These are phyloP conservation scores for Plasmopara halstedii DNA, from an alignment of 352 stramenopile species.

Conservation along the genomic window DNA sequence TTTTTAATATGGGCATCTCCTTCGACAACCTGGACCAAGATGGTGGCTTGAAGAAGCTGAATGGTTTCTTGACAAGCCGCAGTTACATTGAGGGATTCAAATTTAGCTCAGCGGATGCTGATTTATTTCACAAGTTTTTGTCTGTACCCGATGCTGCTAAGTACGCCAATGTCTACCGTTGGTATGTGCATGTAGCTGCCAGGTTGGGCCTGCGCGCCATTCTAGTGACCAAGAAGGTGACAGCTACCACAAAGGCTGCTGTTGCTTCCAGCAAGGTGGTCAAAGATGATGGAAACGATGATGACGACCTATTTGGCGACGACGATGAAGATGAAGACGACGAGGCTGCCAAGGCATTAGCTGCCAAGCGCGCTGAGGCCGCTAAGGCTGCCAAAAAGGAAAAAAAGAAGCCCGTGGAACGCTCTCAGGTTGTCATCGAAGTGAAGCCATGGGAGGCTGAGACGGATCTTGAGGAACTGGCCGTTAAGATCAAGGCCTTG, in stretches of 20 bases:
- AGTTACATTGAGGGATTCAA: slow-evolving; percentile 77
- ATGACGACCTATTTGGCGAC: slow-evolving; percentile 56
- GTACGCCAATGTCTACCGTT: slow-evolving; percentile 59
- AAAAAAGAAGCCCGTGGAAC: slow-evolving; percentile 55
- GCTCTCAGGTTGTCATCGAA: slow-evolving; percentile 55
- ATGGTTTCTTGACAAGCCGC: slow-evolving; percentile 69
- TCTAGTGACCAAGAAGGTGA: slow-evolving; percentile 20
- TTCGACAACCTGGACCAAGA: slow-evolving; percentile 59
- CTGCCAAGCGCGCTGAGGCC: slow-evolving; percentile 41
- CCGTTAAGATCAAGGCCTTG: slow-evolving; percentile 65
- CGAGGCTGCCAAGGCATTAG: slow-evolving; percentile 38
- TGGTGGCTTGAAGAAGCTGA: slow-evolving; percentile 66
- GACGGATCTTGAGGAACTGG: slow-evolving; percentile 64
- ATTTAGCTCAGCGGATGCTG: slow-evolving; percentile 56
- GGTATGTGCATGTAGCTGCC: slow-evolving; percentile 56
- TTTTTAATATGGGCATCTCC: slow-evolving; percentile 32
- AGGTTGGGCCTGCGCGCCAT: slow-evolving; percentile 46
- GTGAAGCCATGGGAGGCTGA: slow-evolving; percentile 77
- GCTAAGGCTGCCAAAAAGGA: slow-evolving; percentile 55
- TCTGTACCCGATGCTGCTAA: slow-evolving; percentile 38
- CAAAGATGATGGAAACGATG: slow-evolving; percentile 43
- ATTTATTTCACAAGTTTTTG: slow-evolving; percentile 45
- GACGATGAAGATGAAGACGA: slow-evolving; percentile 58
- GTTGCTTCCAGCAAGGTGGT: slow-evolving; percentile 19
- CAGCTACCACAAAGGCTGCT: slow-evolving; percentile 22